Base-by-base conservation (phyloP, 2,329 filamentous ascomycete species). In the Aspergillus pseudonomiae region DNA sequence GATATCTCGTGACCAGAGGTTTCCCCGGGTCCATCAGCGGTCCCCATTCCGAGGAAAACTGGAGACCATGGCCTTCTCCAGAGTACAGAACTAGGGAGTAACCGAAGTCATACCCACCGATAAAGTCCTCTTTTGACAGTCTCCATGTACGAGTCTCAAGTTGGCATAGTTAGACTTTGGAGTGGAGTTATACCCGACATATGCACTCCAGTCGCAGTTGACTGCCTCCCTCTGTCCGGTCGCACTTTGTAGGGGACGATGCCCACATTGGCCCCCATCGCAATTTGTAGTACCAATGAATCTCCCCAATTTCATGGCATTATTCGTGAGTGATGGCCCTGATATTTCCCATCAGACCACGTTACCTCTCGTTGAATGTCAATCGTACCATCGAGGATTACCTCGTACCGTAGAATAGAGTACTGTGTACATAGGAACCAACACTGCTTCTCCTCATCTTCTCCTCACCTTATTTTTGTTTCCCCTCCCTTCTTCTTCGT, bases 31-130 rank as follows among this genome's bases (percentile, higher is more conserved):
- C 16, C 26, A 26, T 53, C 50, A 30, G 45, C 6, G 3, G 5
- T 26, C 48, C 24, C 26, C 21, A 26, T 39, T 41, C 52, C 21
- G 52, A 55, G 52, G 52, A 39, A 55, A 55, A 55, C 52, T 55
- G 52, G 32, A 39, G 52, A 39, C 32, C 19, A 34, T 21, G 30
- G 7, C n/a, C 34, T 54, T 36, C 32, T 53, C 50, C 50, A 53
- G 36, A 41, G 39, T 41, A n/a, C 39, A 16, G 39, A 41, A n/a
- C 39, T 19, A 41, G 39, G 39, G 39, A 41, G 39, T n/a, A 41
- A 41, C 39, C 39, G 39, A 41, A 41, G 19, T 41, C 39, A 41
- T 54, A 21, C 30, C 32, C 19, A 30, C 52, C n/a, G n/a, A 19
- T 34, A 12, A 32, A 21, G 7, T 32, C 48, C 28, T 19, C n/a